Evolutionary conservation across 495 filamentous ascomycete genomes (phyloP), one percentile per base, ranked within the genome.

Genomic region (Daldinia bambusicola): DNA sequence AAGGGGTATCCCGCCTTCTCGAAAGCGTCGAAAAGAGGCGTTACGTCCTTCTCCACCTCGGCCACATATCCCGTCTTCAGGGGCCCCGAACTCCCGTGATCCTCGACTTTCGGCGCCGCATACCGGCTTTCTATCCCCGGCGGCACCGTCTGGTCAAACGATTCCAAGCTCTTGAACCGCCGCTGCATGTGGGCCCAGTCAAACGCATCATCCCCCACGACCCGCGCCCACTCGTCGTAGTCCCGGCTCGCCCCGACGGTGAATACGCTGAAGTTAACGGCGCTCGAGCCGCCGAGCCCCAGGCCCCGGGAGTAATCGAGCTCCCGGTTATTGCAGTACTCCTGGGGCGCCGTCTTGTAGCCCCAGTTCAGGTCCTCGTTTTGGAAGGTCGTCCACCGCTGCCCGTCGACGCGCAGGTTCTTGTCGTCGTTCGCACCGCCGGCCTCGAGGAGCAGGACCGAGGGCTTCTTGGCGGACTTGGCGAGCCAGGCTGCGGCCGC

Each of bases 211-310:
- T 84, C 82, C 3, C 65, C 77, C 1, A 75, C 71, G 2, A 80
- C 36, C 14, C 75, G 71, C 18, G 80, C 78, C 79, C 87, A 87
- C 45, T 86, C 80, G 36, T 90, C 83, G 68, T 88, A 91, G 70
- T 92, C 90, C 56, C 85, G 84, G 5, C 78, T 75, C 6, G 87
- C 82, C 6, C 90, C 90, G 9, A 85, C 67, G 12, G 80, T 85
- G 63, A 81, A 91, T 10, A 87, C 78, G 18, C 84, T 84, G 56
- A 90, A 91, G 76, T 92, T 92, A 62, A 91, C 86, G 14, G 85
- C 85, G 37, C 80, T 88, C 22, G 83, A 83, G 0, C 90, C 90
- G 2, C 89, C 89, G 0, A 92, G 78, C 2, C 86, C 86, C 13
- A 83, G 83, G 0, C 89, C 89, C 9, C 89, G 83, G 14, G 83